Percentiles rank a stretch among this genome's conserved stretches.
These are phyloP conservation scores for Phoma sp. DNA, from an alignment of 2,329 filamentous ascomycete genomes.

Conservation along the genomic window DNA sequence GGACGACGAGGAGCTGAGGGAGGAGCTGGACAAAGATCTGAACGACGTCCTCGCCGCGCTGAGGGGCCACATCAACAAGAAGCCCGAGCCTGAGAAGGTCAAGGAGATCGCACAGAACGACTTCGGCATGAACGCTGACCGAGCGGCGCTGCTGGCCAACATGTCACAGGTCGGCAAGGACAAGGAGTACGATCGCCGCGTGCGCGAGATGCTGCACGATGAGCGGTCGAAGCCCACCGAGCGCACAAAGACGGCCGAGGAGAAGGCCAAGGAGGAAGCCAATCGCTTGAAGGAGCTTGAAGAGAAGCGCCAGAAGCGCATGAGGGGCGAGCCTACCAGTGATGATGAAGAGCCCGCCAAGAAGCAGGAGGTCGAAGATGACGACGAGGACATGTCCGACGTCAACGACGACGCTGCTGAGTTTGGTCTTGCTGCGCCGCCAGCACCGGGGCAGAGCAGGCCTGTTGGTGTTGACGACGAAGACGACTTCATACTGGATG, in stretches of 20 bases:
- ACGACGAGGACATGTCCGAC: slow-evolving; percentile 46
- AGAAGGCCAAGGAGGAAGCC: slow-evolving; percentile 71
- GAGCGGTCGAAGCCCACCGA: slow-evolving; percentile 84
- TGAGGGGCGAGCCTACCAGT: slow-evolving; percentile 82
- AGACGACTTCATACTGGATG: slow-evolving; percentile 90
- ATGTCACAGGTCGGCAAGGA: slow-evolving; percentile 73
- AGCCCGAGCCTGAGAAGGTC: slow-evolving; percentile 51
- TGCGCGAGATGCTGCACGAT: slow-evolving; percentile 84
- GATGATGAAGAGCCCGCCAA: slow-evolving; percentile 68
- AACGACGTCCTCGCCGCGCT: slow-evolving; percentile 77
- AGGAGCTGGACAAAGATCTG: slow-evolving; percentile 83
- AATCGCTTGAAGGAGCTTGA: slow-evolving; percentile 80
- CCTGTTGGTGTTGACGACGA: slow-evolving; percentile 74
- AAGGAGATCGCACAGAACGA: slow-evolving; percentile 47
- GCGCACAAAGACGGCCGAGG: slow-evolving; percentile 72
- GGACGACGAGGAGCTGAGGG: slow-evolving; percentile 86
- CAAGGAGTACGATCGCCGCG: slow-evolving; percentile 83
- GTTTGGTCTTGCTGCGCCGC: slow-evolving; percentile 67
- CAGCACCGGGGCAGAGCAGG: slow-evolving; percentile 50
- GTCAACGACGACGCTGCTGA: slow-evolving; percentile 62
- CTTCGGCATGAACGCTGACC: slow-evolving; percentile 64
- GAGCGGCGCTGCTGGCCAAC: slow-evolving; percentile 65
- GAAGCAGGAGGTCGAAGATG: slow-evolving; percentile 37
- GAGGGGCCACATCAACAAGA: slow-evolving; percentile 60
- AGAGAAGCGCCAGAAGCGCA: slow-evolving; percentile 79